Percentiles rank a stretch among this genome's conserved stretches.
Evolutionary conservation across 1,284 basidiomycete genomes (phyloP).

Genomic region (Heterobasidion parviporum): DNA sequence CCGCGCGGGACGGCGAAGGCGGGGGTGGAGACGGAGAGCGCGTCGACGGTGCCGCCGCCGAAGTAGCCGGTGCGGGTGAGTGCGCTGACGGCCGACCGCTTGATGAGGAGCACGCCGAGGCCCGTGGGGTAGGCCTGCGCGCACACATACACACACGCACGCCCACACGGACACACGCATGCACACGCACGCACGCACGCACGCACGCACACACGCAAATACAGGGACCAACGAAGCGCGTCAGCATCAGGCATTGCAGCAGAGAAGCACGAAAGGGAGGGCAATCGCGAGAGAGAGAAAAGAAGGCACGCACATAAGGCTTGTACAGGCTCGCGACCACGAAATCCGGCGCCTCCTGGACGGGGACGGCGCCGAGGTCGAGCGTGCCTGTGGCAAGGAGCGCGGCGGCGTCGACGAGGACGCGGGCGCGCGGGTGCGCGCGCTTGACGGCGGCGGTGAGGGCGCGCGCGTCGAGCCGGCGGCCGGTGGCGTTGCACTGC

Average conservation of each 20-base stretch:
- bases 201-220: no score
- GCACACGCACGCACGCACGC: no score
- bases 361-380: neutral
- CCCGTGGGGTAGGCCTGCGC: neutral
- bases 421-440: no score
- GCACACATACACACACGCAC: no score
- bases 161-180: no score
- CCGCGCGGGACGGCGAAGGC: neutral
- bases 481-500: neutral
- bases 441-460: neutral
- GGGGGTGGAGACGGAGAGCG: neutral
- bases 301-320: neutral
- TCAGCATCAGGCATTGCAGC: neutral
- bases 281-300: no score
- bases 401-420: neutral
- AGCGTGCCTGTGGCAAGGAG: neutral
- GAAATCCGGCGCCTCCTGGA: neutral
- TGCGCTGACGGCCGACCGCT: neutral
- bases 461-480: neutral
- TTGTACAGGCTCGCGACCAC: neutral
- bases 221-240: neutral
- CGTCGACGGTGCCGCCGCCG: neutral
- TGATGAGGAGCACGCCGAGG: neutral
- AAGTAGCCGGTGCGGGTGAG: neutral
- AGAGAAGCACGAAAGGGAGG: no score